A percentile compares a stretch with the other conserved stretches of the same genome.
These are phyloP conservation scores for Lactarius sanguifluus DNA, from an alignment of 768 basidiomycete species.

Conservation along the genomic window DNA sequence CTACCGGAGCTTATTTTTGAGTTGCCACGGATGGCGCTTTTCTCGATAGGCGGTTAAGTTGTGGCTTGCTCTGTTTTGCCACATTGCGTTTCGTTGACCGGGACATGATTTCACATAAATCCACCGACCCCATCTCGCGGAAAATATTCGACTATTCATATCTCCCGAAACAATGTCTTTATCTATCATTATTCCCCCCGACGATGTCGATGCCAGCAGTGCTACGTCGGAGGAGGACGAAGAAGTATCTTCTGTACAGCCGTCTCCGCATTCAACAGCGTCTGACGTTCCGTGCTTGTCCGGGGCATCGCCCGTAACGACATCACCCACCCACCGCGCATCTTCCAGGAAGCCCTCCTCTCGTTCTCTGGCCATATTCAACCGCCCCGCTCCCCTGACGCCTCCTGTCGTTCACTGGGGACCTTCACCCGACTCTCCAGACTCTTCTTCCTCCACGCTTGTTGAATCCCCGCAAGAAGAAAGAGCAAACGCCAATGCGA, in stretches of 20 bases:
- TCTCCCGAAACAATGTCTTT: constrained; percentile 9
- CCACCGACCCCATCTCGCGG: neutral
- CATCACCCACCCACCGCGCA: neutral
- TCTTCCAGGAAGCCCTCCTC: constrained; percentile 19
- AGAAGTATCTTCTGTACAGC: neutral
- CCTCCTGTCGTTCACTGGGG: constrained; percentile 20
- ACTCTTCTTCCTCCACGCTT: constrained; percentile 18
- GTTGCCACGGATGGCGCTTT: neutral
- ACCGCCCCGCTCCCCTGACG: neutral
- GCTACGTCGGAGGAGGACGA: neutral
- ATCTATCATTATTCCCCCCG: constrained; percentile 12
- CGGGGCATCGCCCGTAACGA: constrained; percentile 5
- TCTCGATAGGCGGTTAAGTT: neutral
- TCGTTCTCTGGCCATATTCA: constrained; percentile 20
- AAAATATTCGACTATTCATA: neutral
- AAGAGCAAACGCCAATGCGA: neutral
- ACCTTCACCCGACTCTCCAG: neutral
- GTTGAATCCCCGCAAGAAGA: neutral
- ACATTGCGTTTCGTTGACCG: constrained; percentile 6
- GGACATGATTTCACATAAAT: constrained; percentile 15
- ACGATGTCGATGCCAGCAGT: neutral
- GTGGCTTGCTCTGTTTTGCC: constrained; percentile 16
- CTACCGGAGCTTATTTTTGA: constrained; percentile 1
- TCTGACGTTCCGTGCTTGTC: constrained; percentile 8
- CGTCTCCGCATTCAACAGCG: neutral